These are phyloP conservation scores for Hyphopichia wangnamkhiaoensis DNA, from an alignment of 1,139 yeast species.

Conservation along the genomic window DNA sequence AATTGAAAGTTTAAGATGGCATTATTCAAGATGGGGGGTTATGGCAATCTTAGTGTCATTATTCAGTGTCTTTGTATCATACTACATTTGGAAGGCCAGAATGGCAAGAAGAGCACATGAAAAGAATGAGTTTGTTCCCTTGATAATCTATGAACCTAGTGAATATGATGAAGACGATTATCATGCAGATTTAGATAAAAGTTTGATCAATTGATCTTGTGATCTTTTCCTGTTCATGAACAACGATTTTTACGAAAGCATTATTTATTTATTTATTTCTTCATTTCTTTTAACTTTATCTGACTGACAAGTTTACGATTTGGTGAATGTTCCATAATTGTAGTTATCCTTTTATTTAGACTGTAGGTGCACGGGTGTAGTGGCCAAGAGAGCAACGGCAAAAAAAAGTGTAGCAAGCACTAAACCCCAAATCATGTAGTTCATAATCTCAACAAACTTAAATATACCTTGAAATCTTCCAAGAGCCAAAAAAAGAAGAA, in stretches of 20 bases:
- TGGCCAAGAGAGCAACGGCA: neutral
- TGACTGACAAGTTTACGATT: too few relatives aligned
- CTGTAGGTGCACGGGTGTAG: neutral
- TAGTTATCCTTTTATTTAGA: too few relatives aligned
- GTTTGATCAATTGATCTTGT: conserved; percentile 8
- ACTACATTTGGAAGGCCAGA: conserved; percentile 36
- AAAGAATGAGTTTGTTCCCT: conserved; percentile 42
- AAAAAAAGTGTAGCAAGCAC: neutral
- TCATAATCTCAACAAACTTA: too few relatives aligned
- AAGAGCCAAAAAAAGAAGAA: too few relatives aligned
- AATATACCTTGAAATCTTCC: too few relatives aligned
- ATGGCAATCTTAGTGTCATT: conserved; percentile 54
- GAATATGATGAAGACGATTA: conserved; percentile 51
- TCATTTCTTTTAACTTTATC: neutral
- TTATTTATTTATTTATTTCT: too few relatives aligned
- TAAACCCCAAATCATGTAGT: too few relatives aligned
- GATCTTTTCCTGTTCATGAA: too few relatives aligned
- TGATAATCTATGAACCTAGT: conserved; percentile 50
- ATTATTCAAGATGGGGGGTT: conserved; percentile 84
- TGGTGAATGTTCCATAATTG: too few relatives aligned
- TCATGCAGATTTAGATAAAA: conserved; percentile 43
- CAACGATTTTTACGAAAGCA: neutral
- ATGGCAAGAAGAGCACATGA: conserved; percentile 24
- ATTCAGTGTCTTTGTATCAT: conserved; percentile 44
- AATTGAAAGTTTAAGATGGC: conserved; percentile 90